Percentiles rank a stretch among this genome's conserved stretches.
Conservation (phyloP, 1,284 basidiomycete species). For the Pseudozyma tsukubaensis region DNA sequence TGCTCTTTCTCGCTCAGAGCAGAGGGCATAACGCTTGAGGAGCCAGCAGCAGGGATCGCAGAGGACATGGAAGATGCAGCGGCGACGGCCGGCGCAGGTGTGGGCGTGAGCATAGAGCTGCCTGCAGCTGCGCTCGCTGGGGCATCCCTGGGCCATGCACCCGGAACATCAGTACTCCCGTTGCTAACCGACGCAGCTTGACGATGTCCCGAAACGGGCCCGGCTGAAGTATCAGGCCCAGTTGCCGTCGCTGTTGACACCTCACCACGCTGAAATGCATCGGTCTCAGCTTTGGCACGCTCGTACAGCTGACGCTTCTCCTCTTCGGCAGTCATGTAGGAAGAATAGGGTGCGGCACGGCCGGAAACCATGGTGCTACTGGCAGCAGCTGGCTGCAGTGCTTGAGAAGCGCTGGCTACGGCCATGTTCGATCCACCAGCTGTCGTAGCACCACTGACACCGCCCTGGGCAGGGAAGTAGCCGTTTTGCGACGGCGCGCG, state of each 20-base stretch:
- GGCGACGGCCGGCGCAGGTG: neutral
- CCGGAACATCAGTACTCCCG: constrained; percentile 15
- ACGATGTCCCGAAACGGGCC: constrained; percentile 5
- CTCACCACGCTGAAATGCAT: constrained; percentile 42
- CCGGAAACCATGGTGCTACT: constrained; percentile 31
- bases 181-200: constrained; percentile 24
- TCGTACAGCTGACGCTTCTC: constrained; percentile 60
- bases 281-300: constrained; percentile 53
- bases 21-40: neutral
- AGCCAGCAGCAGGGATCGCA: neutral
- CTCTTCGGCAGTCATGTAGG: constrained; percentile 55
- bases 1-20: constrained; percentile 56
- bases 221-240: constrained; percentile 1
- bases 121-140: constrained; percentile 1
- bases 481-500: neutral
- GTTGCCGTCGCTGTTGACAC: neutral
- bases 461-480: neutral
- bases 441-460: neutral
- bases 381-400: constrained; percentile 2
- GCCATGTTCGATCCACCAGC: neutral
- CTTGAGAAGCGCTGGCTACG: constrained; percentile 1
- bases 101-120: neutral
- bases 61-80: neutral
- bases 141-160: constrained; percentile 16
- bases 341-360: constrained; percentile 37